phyloP scores from a whole-genome alignment of 331 rosid genomes.

The Pyrus hybrid region DNA sequence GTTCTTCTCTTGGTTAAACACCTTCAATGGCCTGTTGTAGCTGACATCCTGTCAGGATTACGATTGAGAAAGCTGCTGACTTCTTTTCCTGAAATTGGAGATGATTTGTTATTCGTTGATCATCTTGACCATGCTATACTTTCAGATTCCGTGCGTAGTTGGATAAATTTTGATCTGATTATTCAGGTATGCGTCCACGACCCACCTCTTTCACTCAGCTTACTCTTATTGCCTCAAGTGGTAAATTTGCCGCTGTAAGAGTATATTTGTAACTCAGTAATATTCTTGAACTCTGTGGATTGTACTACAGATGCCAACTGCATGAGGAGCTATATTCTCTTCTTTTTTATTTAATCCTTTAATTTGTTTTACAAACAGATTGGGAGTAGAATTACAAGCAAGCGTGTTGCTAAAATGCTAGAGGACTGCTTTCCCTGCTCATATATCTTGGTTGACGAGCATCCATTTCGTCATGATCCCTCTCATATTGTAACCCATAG shows the following conservation, averaged over 20 bases:
- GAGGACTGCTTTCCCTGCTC: constrained; percentile 68
- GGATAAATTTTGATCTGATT: constrained; percentile 62
- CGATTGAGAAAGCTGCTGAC: constrained; percentile 68
- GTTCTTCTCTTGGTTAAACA: constrained; percentile 78
- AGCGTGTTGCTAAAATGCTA: constrained; percentile 68
- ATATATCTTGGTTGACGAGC: constrained; percentile 76
- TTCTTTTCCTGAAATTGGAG: constrained; percentile 53
- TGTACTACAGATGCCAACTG: neutral
- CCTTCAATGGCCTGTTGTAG: constrained; percentile 82
- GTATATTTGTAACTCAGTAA: neutral
- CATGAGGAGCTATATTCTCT: neutral
- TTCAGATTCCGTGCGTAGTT: constrained; percentile 52
- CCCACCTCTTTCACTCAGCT: constrained; percentile 3
- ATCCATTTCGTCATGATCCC: constrained; percentile 89
- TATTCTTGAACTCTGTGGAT: neutral
- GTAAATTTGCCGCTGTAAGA: neutral
- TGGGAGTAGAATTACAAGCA: constrained; percentile 92
- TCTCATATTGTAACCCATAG: constrained; percentile 84
- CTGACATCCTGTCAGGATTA: constrained; percentile 91
- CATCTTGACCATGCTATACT: constrained; percentile 89
- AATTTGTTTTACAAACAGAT: constrained; percentile 42
- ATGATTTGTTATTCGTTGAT: constrained; percentile 57
- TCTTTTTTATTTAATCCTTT: neutral
- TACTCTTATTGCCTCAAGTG: constrained; percentile 10
- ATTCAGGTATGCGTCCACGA: constrained; percentile 57